Evolutionary conservation across 2,329 filamentous ascomycete species (phyloP).

Genomic region (Acrocalymma vagum): DNA sequence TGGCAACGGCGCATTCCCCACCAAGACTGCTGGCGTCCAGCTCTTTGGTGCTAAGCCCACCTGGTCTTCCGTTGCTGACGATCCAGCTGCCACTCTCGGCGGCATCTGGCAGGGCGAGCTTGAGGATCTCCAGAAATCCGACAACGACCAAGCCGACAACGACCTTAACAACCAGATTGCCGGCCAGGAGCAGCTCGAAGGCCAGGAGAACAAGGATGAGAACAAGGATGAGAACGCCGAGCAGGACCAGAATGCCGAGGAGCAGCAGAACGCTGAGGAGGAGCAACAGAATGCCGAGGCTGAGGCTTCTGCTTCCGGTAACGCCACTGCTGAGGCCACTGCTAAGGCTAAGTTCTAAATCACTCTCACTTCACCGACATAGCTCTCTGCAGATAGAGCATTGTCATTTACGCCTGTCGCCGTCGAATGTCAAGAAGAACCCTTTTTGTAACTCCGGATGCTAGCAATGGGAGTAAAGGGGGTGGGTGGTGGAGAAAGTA

Average conservation of each 20-base stretch:
- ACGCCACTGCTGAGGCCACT: background rate
- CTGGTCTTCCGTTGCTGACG: constrained; percentile 31
- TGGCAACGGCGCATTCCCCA: constrained; percentile 19
- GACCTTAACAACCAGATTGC: constrained; percentile 30
- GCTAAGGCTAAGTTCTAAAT: too few species aligned
- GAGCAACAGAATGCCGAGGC: constrained; percentile 2
- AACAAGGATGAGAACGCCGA: constrained; percentile 7
- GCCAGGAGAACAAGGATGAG: constrained; percentile 10
- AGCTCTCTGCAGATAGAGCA: too few species aligned
- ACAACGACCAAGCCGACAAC: constrained; percentile 32
- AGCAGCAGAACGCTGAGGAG: constrained; percentile 12
- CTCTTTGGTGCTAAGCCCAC: constrained; percentile 37
- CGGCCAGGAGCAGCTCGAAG: constrained; percentile 24
- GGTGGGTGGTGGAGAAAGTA: too few species aligned
- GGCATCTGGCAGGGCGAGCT: constrained; percentile 35
- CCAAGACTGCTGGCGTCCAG: constrained; percentile 33
- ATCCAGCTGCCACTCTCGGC: constrained; percentile 38
- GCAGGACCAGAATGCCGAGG: constrained; percentile 8
- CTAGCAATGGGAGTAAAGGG: too few species aligned
- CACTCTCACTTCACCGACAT: too few species aligned
- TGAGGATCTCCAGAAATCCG: constrained; percentile 31
- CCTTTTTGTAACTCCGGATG: too few species aligned
- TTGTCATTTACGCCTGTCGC: too few species aligned
- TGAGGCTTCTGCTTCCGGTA: too few species aligned
- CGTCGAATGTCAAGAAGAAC: too few species aligned